Conservation (phyloP, 352 stramenopile species). For the Salisapilia sapeloensis region DNA sequence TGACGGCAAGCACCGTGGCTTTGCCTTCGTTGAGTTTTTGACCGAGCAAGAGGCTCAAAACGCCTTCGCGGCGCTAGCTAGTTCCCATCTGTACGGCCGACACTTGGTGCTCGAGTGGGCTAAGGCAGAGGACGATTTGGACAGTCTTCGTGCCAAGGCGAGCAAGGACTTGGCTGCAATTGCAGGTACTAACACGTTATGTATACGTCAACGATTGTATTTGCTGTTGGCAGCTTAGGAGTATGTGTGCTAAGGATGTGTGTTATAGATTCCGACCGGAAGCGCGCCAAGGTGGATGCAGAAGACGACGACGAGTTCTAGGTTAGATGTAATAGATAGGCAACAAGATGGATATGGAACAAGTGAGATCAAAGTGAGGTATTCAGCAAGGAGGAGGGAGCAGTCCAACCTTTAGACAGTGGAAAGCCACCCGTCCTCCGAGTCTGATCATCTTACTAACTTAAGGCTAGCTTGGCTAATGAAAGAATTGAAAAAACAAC, state of each 20-base stretch:
- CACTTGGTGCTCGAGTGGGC: slow-evolving; percentile 98
- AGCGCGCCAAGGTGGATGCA: slow-evolving; percentile 19
- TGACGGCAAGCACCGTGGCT: slow-evolving; percentile 93
- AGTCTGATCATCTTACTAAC: no score
- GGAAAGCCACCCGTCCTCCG: no score
- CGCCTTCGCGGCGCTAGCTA: slow-evolving; percentile 85
- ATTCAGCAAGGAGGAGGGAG: no score
- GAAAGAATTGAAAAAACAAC: no score
- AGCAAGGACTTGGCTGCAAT: slow-evolving; percentile 50
- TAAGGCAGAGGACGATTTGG: slow-evolving; percentile 73
- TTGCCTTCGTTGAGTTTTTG: slow-evolving; percentile 98
- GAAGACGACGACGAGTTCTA: slow-evolving; percentile 11
- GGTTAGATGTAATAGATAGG: no score
- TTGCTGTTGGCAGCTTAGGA: no score
- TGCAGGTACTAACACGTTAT: no score
- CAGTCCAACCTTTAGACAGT: no score
- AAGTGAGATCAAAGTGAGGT: no score
- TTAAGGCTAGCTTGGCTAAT: no score
- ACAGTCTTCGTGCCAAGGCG: slow-evolving; percentile 74
- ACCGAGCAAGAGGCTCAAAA: slow-evolving; percentile 89
- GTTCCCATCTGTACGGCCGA: slow-evolving; percentile 96
- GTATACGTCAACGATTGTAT: no score
- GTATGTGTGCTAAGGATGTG: not conserved
- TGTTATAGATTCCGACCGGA: slow-evolving; percentile 2
- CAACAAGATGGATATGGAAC: no score